These are phyloP conservation scores for Flagelloscypha sp. DNA, from an alignment of 768 basidiomycete species.

Conservation along the genomic window DNA sequence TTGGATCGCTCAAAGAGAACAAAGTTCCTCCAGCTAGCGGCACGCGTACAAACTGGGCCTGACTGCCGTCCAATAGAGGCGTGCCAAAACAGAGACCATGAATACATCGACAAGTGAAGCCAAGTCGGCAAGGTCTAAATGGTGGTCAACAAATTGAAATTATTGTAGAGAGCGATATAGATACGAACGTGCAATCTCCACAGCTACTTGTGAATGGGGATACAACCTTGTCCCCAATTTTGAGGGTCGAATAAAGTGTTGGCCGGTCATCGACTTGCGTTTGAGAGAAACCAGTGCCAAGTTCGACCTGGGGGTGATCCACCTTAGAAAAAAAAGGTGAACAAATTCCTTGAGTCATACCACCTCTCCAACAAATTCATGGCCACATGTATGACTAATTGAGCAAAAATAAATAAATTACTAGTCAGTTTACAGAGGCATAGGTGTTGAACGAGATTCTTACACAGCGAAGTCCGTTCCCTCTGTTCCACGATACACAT, in stretches of 20 bases:
- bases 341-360: too few relatives aligned
- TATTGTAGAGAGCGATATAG: too few relatives aligned
- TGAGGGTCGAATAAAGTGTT: conserved; percentile 51
- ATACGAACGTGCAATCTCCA: conserved; percentile 72
- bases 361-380: conserved; percentile 73
- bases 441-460: conserved; percentile 13
- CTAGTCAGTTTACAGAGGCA: neutral
- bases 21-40: conserved; percentile 76
- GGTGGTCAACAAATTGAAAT: neutral
- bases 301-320: too few relatives aligned
- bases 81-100: conserved; percentile 58
- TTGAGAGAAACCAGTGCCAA: conserved; percentile 51
- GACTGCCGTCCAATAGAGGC: conserved; percentile 58
- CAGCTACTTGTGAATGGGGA: conserved; percentile 78
- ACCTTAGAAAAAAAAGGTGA: too few relatives aligned
- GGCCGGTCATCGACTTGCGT: conserved; percentile 41
- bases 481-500: conserved; percentile 65
- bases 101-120: conserved; percentile 65
- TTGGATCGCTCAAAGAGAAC: conserved; percentile 48
- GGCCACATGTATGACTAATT: conserved; percentile 56
- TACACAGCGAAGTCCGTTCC: conserved; percentile 45
- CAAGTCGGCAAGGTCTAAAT: conserved; percentile 58
- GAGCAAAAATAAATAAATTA: conserved; percentile 1
- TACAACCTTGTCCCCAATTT: conserved; percentile 68
- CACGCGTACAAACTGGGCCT: conserved; percentile 73